Evolutionary conservation across 768 basidiomycete genomes (phyloP), one percentile per base, ranked within the genome.

Genomic region (Termitomyces sp.): DNA sequence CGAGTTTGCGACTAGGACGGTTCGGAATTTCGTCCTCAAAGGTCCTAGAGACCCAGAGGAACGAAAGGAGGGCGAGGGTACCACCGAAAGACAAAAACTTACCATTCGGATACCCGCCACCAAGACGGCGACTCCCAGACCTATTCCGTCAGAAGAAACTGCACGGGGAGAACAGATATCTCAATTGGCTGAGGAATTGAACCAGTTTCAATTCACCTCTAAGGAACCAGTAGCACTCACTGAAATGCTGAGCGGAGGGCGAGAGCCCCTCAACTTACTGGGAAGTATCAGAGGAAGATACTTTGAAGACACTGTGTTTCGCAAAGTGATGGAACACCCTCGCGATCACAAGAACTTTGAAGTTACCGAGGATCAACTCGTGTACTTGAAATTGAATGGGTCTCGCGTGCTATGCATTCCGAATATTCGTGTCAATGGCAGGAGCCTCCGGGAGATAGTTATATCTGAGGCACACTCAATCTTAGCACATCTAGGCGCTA

Each of bases 21-120:
- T 18, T 18, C 41, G 33, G 16, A 41, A 25, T 57, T 63, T 65
- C 27, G 49, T 57, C 23, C 57, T 61, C 11, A 33, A 50, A 7
- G 59, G 57, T 39, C 63, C 63, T 49, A n/a, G 18, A 27, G 9
- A 4, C 43, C 43, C 43, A 22, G 23, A 15, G 35, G 33, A 48
- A 53, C 56, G 6, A 43, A 25, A 3, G 59, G 66, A 27, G 46
- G 59, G 9, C 42, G 57, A 16, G 35, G 25, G 3, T 63, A 56
- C 54, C 65, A 50, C 16, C n/a, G 38, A 4, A 60, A 53, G 18
- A 64, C 50, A 4, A 60, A 53, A 23, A 64, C 50, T 48, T 0
- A 35, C n/a, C 2, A 60, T 54, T 13, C 64, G 61, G 39, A 53
- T 45, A n/a, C 64, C 52, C 0, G 22, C 22, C 5, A 20, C 2